Percentiles rank a stretch among this genome's conserved stretches.
These are phyloP conservation scores for Plenodomus tracheiphilus DNA, from an alignment of 2,329 filamentous ascomycete species.

Conservation along the genomic window DNA sequence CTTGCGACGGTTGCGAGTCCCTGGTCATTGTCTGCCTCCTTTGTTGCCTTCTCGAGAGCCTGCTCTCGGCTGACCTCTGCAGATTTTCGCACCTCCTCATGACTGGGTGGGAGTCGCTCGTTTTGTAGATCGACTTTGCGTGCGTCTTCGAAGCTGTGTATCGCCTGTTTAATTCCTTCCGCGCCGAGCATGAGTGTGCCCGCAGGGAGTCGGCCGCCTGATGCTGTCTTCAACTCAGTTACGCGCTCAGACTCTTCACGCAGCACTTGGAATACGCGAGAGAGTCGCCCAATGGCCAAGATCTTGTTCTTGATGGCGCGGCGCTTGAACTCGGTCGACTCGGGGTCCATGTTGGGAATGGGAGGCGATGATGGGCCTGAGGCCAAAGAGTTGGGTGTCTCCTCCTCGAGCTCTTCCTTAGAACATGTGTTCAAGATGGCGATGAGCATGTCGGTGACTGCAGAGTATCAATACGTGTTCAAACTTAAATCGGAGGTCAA, in stretches of 20 bases:
- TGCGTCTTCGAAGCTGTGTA: slow-evolving; percentile 94
- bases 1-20: slow-evolving; percentile 84
- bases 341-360: slow-evolving; percentile 67
- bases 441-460: slow-evolving; percentile 95
- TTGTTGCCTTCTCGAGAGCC: slow-evolving; percentile 81
- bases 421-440: slow-evolving; percentile 97
- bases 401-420: slow-evolving; percentile 93
- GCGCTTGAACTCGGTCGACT: slow-evolving; percentile 90
- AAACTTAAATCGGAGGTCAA: not conserved
- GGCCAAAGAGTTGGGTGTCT: slow-evolving; percentile 73
- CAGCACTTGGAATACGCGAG: slow-evolving; percentile 96
- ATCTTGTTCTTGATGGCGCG: slow-evolving; percentile 99
- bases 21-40: slow-evolving; percentile 90
- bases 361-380: slow-evolving; percentile 78
- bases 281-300: slow-evolving; percentile 91
- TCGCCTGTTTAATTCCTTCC: slow-evolving; percentile 98
- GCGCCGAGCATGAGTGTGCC: slow-evolving; percentile 97
- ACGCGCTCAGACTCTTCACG: slow-evolving; percentile 97
- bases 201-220: slow-evolving; percentile 87
- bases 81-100: slow-evolving; percentile 86
- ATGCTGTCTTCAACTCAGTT: slow-evolving; percentile 95
- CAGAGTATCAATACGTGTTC: slow-evolving; percentile 17
- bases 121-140: slow-evolving; percentile 97
- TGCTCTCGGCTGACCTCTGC: slow-evolving; percentile 79
- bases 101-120: slow-evolving; percentile 86